These are phyloP conservation scores for Coelastrella sp. DNA, from an alignment of 139 green algal genomes.

Conservation along the genomic window DNA sequence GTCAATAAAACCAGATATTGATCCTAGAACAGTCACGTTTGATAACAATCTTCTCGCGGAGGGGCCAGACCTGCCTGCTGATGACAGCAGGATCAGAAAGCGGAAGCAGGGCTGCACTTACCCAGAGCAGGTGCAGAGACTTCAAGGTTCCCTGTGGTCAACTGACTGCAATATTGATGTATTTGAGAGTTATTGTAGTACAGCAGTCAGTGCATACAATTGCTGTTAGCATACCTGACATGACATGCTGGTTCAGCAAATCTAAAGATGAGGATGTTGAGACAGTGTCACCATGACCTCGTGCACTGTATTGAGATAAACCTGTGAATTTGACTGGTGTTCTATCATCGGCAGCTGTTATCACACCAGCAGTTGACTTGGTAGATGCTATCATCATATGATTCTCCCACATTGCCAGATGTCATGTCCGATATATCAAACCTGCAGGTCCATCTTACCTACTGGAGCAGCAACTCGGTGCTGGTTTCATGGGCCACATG, in stretches of 20 bases:
- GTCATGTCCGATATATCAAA: neutral
- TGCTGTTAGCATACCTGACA: too few relatives aligned
- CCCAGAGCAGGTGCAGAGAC: conserved; percentile 14
- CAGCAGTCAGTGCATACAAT: too few relatives aligned
- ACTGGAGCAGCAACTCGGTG: conserved; percentile 18
- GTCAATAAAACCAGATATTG: conserved; percentile 1
- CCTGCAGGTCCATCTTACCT: conserved; percentile 32
- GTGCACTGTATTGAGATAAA: too few relatives aligned
- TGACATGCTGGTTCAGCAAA: too few relatives aligned
- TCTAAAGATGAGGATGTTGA: too few relatives aligned
- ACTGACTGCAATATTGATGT: too few relatives aligned
- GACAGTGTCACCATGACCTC: too few relatives aligned
- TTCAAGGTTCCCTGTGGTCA: neutral
- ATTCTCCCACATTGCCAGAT: neutral
- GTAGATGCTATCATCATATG: too few relatives aligned
- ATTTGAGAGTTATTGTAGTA: too few relatives aligned
- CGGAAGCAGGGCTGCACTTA: neutral
- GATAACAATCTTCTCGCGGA: neutral
- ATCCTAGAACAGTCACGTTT: neutral
- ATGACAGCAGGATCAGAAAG: neutral
- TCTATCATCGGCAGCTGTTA: neutral
- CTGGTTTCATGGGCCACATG: conserved; percentile 43
- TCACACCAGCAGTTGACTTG: neutral
- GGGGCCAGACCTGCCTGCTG: neutral
- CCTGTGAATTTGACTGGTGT: too few relatives aligned